Conservation (phyloP, 768 basidiomycete species). For the Rhodotorula diobovata region DNA sequence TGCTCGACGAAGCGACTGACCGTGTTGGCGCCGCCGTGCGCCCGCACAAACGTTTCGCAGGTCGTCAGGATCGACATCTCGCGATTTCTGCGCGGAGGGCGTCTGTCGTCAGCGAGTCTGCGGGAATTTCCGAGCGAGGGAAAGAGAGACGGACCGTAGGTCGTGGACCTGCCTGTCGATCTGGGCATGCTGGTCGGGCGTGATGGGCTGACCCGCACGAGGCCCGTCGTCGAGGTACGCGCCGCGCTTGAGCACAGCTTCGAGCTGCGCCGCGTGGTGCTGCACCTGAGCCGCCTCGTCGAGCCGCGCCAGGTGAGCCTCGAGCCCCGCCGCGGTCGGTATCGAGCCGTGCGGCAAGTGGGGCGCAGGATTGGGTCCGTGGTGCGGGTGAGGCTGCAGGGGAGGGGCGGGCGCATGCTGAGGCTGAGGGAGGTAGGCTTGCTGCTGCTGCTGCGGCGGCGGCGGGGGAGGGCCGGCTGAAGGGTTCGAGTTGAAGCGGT, state of each 20-base stretch:
- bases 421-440: background rate
- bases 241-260: background rate
- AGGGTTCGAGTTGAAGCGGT: background rate
- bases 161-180: background rate
- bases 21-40: background rate
- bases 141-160: too few species aligned
- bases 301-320: constrained; percentile 9
- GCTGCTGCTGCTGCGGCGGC: too few species aligned
- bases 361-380: background rate
- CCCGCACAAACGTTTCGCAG: background rate
- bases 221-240: constrained; percentile 8
- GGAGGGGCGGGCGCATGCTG: background rate
- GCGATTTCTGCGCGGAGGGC: background rate
- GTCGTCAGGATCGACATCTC: background rate
- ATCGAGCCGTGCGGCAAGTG: background rate
- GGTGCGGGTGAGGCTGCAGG: background rate
- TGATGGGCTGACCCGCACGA: background rate
- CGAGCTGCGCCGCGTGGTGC: background rate
- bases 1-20: background rate
- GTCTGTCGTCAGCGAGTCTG: too few species aligned
- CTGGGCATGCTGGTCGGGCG: background rate
- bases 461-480: background rate
- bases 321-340: constrained; percentile 8
- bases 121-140: too few species aligned
- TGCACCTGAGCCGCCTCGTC: constrained; percentile 8